Evolutionary conservation across 306 rosid species (phyloP), one percentile per base, ranked within the genome.

Genomic region (Vicia sativa): DNA sequence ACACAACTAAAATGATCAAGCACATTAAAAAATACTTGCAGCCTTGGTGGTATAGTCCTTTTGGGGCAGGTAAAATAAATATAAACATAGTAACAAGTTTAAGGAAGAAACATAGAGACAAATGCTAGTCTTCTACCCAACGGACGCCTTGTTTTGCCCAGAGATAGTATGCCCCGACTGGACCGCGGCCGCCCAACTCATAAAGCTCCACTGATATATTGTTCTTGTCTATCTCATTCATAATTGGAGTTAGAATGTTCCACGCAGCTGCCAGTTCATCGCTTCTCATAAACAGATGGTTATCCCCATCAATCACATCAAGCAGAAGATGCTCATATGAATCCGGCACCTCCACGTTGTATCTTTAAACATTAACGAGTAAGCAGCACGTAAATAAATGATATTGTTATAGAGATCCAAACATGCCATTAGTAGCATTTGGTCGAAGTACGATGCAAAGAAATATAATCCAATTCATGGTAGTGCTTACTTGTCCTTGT

Each of bases 311-410:
- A 50, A 89, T 72, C 76, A 85, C 95, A 70, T 90, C 93, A 4
- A 90, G 96, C 80, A 92, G 84, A 78, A 92, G 96, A 67, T 90
- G 96, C 75, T 90, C 98, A 0, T 90, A 92, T 15, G 93, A 86
- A 76, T 90, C 98, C 45, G 95, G 98, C 28, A 92, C 79, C 74
- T 92, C 98, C 59, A 77, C 80, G 67, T 79, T 86, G 77, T 89
- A 92, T 83, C 98, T 89, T 60, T 7, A 46, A 45, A 59, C 72
- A 65, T 56, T 9, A 13, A 62, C 9, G 72, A 67, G 53, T 23
- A 73, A 21, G 14, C 29, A 77, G 16, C 11, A 62, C 5, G 43
- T 3, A 57, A 58, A 64, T 65, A 15, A 54, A 38, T 41, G 26
- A 12, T 8, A 37, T 31, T 69, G 59, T 34, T 28, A 28, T 2